Percentiles rank a stretch among this genome's conserved stretches.
Evolutionary conservation across 768 basidiomycete genomes (phyloP).

Genomic region (Coprinopsis marcescibilis): DNA sequence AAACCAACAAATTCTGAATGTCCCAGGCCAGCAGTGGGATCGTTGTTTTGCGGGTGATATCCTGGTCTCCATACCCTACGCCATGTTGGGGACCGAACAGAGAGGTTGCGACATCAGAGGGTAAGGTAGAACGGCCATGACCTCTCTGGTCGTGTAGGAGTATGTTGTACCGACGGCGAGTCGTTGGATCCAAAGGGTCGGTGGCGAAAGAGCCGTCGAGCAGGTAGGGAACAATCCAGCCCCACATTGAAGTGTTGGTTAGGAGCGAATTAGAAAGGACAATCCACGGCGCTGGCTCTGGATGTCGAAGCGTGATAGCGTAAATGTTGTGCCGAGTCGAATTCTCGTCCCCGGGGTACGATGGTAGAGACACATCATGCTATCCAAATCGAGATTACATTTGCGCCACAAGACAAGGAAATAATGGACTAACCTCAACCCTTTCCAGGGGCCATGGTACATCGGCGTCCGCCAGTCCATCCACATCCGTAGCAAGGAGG

Average conservation of each 20-base stretch:
- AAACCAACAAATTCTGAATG: constrained; percentile 31
- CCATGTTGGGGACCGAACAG: not conserved
- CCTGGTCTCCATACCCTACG: constrained; percentile 5
- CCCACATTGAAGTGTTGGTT: constrained; percentile 46
- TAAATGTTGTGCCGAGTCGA: constrained; percentile 31
- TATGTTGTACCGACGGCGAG: constrained; percentile 35
- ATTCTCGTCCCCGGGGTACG: constrained; percentile 13
- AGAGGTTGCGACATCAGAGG: constrained; percentile 11
- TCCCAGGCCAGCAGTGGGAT: constrained; percentile 43
- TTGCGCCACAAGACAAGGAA: not conserved
- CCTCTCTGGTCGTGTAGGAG: constrained; percentile 48
- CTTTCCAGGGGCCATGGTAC: constrained; percentile 48
- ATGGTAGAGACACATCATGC: constrained; percentile 35
- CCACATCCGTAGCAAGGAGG: constrained; percentile 55
- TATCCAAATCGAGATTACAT: constrained; percentile 13
- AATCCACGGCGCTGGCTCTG: constrained; percentile 33
- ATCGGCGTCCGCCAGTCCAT: constrained; percentile 38
- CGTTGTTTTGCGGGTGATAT: constrained; percentile 21
- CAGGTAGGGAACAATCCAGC: constrained; percentile 34
- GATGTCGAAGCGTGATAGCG: constrained; percentile 31
- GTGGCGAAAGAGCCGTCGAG: constrained; percentile 20
- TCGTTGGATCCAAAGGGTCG: not conserved
- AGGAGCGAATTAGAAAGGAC: constrained; percentile 47
- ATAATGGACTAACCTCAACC: constrained; percentile 29
- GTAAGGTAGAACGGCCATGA: constrained; percentile 40